Base-by-base conservation (phyloP, 139 green algal genomes). In the Volvox africanus region DNA sequence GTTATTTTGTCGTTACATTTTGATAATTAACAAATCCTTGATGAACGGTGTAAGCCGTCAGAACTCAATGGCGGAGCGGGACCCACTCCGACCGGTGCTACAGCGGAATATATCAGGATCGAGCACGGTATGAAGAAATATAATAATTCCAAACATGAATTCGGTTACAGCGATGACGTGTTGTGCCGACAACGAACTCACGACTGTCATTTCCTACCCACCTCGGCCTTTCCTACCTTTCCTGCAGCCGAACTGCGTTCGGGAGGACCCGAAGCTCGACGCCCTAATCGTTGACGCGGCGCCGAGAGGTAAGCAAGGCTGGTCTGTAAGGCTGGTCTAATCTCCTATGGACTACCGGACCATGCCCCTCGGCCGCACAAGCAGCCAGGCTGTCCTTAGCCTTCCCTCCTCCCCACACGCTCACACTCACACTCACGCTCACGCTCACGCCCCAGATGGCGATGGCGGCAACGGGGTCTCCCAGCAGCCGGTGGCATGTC, bases 231-330 rank as follows among this genome's bases (percentile, higher is more conserved):
- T 55, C 44, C 44, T 55, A 55, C 44, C 44, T 55, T 14, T 55
- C 24, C 24, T 75, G 2, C 71, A 79, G 71, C 35, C 71, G 1
- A 36, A n/a, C 24, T 28, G 75, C 75, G 30, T 81, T 55, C 75
- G 75, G 11, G 6, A 81, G 75, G 75, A 81, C 12, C 75, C 75
- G 50, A 81, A 81, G 75, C 75, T 81, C 9, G 75, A 81, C 75
- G 50, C 32, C 32, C 30, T 81, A 28, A 30, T 81, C 22, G 18
- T 61, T 13, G 75, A 81, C 21, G 75, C 33, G 75, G 13, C 75
- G 17, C 33, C 75, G 24, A 35, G 1, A 61, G 75, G 75, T 81
- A 35, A 22, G 75, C 19, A 37, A 2, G 71, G 71, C 65, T 73
- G 2, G 44, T 55, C 44, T 5, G 44, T 55, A 55, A 55, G 44